These are phyloP conservation scores for Uronychia setigera DNA, from an alignment of 73 alveolate genomes.

Conservation along the genomic window DNA sequence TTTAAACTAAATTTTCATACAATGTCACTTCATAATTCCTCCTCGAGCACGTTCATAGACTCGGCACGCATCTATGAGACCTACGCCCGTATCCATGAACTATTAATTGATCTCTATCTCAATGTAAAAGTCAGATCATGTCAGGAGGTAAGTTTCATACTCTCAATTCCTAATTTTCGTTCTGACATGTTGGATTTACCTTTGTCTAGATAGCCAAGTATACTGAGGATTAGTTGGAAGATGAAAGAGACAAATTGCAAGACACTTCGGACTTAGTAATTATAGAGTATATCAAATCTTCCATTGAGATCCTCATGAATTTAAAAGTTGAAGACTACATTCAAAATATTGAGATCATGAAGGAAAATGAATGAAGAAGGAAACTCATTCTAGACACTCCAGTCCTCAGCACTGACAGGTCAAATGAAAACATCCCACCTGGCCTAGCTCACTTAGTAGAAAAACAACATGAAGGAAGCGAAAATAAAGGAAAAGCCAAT, in stretches of 20 bases:
- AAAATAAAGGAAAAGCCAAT: too few relatives aligned
- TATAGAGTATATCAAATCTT: slow-evolving; percentile 32
- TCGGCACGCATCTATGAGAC: neutral
- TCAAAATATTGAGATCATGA: neutral
- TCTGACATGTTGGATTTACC: too few relatives aligned
- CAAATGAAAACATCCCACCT: too few relatives aligned
- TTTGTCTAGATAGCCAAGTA: slow-evolving; percentile 3
- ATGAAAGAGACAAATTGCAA: slow-evolving; percentile 23
- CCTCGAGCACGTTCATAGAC: neutral
- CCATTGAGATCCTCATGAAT: slow-evolving; percentile 48
- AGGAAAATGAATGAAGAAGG: too few relatives aligned
- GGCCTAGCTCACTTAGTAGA: too few relatives aligned
- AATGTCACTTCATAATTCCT: neutral
- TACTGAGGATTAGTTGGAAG: slow-evolving; percentile 21
- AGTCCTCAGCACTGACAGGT: too few relatives aligned
- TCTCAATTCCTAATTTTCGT: neutral
- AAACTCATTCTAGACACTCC: too few relatives aligned
- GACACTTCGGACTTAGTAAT: slow-evolving; percentile 3
- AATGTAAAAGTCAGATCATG: slow-evolving; percentile 58
- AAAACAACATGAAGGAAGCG: too few relatives aligned
- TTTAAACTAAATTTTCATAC: too few relatives aligned
- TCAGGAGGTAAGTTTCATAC: slow-evolving; percentile 30
- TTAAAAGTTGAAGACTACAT: slow-evolving; percentile 34
- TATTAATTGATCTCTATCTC: slow-evolving; percentile 39
- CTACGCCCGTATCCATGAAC: slow-evolving; percentile 3